Base-by-base conservation (phyloP, 352 stramenopile genomes). In the Phytophthora ramorum region DNA sequence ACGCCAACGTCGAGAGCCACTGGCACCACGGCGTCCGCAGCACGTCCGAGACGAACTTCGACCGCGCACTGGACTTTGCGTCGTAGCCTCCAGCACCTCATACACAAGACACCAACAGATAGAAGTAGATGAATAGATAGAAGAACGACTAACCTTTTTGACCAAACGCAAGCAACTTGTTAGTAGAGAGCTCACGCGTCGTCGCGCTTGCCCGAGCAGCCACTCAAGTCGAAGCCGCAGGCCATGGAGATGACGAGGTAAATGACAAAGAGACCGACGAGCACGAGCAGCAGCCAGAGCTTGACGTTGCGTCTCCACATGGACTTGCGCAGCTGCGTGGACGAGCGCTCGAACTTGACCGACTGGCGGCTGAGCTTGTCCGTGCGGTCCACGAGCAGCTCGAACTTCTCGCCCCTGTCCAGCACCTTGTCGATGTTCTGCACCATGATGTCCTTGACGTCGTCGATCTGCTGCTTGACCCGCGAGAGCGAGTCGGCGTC, bases 401-500 rank as follows among this genome's bases (percentile, higher is more conserved):
- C 98, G 75, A 99, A 99, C 69, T 99, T 99, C 73, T 99, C 97
- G 16, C 98, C 98, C 35, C 98, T 76, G 52, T 99, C 96, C 58
- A 99, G 78, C 30, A 99, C 93, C 73, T 98, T 98, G 58, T 99
- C 97, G 69, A 99, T 99, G 75, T 99, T 99, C 71, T 99, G 91
- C 32, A 99, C 91, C 96, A 99, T 99, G 52, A 98, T 92, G 69
- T 98, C 93, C 71, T 99, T 99, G 3, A 99, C 97, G 47, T 98
- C 93, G 68, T 99, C 96, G 55, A 99, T 95, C 83, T 99, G 96
- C 66, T 91, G 89, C 75, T 98, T 92, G 28, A 99, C 96, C 3
- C 79, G 69, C 24, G 87, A 91, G 56, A 99, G 90, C 57, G 91
- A 92, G 75, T 99, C 96, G 22, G 96, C 88, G 32, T 98, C 86